Evolutionary conservation across 441 rosid species (phyloP).

Genomic region (Brassica balearica): DNA sequence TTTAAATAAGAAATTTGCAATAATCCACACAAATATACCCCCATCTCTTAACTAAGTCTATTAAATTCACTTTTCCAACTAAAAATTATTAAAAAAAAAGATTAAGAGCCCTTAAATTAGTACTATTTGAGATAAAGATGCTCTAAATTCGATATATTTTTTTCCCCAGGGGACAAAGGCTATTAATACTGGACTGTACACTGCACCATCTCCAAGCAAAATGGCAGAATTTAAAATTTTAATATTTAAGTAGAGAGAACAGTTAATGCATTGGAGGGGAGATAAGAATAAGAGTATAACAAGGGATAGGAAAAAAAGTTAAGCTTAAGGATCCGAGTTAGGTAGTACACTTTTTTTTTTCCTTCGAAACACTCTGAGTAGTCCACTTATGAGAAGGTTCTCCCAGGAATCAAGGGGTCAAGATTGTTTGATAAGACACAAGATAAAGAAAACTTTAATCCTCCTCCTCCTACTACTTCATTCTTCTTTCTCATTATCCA

Average conservation of each 20-base stretch:
- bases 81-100: too few species aligned
- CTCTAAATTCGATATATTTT: constrained; percentile 34
- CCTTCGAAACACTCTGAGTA: background rate
- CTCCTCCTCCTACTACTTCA: constrained; percentile 18
- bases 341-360: too few species aligned
- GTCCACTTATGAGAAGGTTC: constrained; percentile 72
- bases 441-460: constrained; percentile 36
- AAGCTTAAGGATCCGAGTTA: constrained; percentile 44
- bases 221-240: constrained; percentile 24
- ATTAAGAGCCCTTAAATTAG: too few species aligned
- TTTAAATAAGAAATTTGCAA: too few species aligned
- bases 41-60: too few species aligned
- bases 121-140: too few species aligned
- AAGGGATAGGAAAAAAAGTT: constrained; percentile 20
- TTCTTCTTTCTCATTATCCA: constrained; percentile 36
- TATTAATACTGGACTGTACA: constrained; percentile 74
- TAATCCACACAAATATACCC: too few species aligned
- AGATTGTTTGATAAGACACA: constrained; percentile 66
- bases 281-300: background rate
- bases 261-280: constrained; percentile 36
- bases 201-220: constrained; percentile 61
- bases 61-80: too few species aligned
- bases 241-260: constrained; percentile 33
- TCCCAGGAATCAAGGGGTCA: constrained; percentile 92
- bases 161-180: constrained; percentile 70